Evolutionary conservation across 805 yeast genomes (phyloP), one percentile per base, ranked within the genome.

Genomic region (Hanseniaspora lachancei): DNA sequence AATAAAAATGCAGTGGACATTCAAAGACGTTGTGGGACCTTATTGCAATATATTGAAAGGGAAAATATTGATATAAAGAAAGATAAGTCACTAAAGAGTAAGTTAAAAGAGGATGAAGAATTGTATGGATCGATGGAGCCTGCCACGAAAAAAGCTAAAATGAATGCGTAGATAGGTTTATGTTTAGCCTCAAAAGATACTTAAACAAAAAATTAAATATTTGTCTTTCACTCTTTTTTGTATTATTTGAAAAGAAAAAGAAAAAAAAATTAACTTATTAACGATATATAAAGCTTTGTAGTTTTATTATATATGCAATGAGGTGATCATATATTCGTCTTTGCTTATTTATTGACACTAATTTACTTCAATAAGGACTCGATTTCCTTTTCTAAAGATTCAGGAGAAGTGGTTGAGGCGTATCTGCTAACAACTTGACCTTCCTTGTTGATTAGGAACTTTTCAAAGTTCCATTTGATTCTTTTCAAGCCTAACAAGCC

Each of bases 381-480:
- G 59, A 82, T 77, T 56, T 73, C 76, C 46, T 72, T 62, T 55
- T 74, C 76, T 46, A 83, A 66, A 23, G 70, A 66, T 20, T 65
- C 61, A 3, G 93, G 91, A 20, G 77, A 70, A 42, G 81, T 76
- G 32, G 76, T 64, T 3, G 86, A 75, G 3, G 80, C 73, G 66
- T 70, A 78, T 59, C 89, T 72, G 46, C 68, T 67, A 16, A 78
- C 74, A 24, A 82, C 86, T 0, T 71, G 62, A 40, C 93, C 93
- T 3, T 75, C 60, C 60, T 72, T 70, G 64, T 77, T 77, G 47
- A 85, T 66, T 47, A 85, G 58, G 67, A 84, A 85, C 72, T 84
- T 84, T 66, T 84, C 89, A 64, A 85, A 84, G 70, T 84, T 84
- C 93, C 93, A 84, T 66, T 80, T 75, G 60, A 84, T 78, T 55